Conservation (phyloP, 345 rosid genomes). For the Eucalyptus marginata region DNA sequence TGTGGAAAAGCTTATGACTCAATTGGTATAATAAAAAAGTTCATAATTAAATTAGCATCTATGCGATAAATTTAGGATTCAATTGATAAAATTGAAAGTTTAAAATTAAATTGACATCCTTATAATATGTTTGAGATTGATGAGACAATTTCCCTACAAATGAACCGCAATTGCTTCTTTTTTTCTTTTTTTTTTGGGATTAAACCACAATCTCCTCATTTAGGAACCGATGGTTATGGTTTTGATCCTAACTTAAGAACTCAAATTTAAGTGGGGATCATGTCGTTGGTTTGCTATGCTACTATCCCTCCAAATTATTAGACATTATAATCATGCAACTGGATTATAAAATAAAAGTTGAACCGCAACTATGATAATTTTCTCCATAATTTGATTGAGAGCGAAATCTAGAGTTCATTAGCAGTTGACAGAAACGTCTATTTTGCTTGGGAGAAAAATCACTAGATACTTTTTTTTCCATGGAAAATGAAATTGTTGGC, state of each 20-base stretch:
- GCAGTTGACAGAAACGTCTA: neutral
- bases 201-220: neutral
- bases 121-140: too few species aligned
- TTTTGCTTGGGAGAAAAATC: neutral
- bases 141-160: neutral
- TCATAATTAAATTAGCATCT: accelerated
- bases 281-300: neutral
- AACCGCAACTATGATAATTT: neutral
- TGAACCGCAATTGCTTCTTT: neutral
- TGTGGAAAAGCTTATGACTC: neutral
- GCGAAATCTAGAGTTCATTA: neutral
- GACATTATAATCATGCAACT: neutral
- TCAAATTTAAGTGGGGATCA: neutral
- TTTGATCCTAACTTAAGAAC: neutral
- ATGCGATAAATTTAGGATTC: neutral
- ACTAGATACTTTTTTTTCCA: neutral
- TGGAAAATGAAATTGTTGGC: neutral
- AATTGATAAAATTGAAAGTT: neutral
- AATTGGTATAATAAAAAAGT: neutral
- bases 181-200: neutral
- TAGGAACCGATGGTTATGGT: neutral
- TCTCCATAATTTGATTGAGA: neutral
- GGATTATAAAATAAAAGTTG: neutral
- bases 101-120: too few species aligned
- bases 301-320: neutral